Conservation (phyloP, 2,329 filamentous ascomycete genomes). For the Aaosphaeria pasadenensis region DNA sequence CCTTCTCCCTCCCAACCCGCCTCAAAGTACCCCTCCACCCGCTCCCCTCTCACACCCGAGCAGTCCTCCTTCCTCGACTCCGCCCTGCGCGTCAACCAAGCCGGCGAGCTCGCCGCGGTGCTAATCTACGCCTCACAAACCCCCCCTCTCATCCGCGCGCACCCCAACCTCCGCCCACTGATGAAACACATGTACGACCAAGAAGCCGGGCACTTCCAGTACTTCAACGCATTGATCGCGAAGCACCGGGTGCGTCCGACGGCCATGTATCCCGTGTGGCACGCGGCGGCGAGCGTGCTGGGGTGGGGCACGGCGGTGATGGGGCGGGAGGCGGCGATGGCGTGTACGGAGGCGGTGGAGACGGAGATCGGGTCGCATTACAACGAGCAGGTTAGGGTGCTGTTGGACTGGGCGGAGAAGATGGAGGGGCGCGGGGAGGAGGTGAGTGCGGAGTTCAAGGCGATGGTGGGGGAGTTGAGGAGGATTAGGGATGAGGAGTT, state of each 20-base stretch:
- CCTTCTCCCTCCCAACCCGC: background rate
- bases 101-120: conserved; percentile 93
- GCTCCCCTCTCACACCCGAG: conserved; percentile 20
- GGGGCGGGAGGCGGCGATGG: conserved; percentile 94
- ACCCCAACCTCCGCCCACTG: conserved; percentile 83
- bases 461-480: conserved; percentile 70
- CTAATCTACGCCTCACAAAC: conserved; percentile 91
- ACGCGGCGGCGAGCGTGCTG: conserved; percentile 71
- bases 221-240: conserved; percentile 79
- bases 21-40: conserved; percentile 4
- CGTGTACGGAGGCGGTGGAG: conserved; percentile 96
- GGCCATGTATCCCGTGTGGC: conserved; percentile 89
- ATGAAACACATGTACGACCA: conserved; percentile 99
- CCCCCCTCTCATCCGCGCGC: conserved; percentile 71
- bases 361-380: conserved; percentile 97
- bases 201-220: conserved; percentile 80
- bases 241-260: conserved; percentile 90
- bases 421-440: conserved; percentile 77
- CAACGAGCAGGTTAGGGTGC: conserved; percentile 79
- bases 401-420: conserved; percentile 76
- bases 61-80: conserved; percentile 38
- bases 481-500: conserved; percentile 92
- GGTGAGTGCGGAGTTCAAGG: conserved; percentile 72
- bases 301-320: conserved; percentile 88
- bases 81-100: conserved; percentile 87